Evolutionary conservation across 2,329 filamentous ascomycete genomes (phyloP), one percentile per base, ranked within the genome.

Genomic region (Bipolaris oryzae): DNA sequence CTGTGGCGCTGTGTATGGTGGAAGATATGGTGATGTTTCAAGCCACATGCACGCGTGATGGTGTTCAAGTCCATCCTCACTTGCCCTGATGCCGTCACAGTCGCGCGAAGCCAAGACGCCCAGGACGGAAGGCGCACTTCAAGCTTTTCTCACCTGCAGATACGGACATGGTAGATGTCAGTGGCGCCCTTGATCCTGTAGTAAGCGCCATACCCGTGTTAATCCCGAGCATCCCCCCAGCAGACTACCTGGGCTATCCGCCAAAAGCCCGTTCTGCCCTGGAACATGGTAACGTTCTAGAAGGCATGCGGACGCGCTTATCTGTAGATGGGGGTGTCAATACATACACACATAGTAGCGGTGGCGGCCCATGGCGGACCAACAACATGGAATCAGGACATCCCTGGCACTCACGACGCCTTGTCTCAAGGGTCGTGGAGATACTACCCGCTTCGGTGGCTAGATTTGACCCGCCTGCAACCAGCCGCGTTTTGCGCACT

Each of bases 71-170:
- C 23, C 20, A 38, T 23, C n/a, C 16, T 39, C 18, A 21, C 45
- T 31, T 25, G 20, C 4, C 4, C n/a, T 10, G 6, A 37, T 37
- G 15, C n/a, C 7, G n/a, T 37, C 33, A 13, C 18, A 50, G 45
- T 23, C 20, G 13, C 39, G 31, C 25, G n/a, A 49, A 25, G 31
- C 33, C 48, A 44, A 41, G 43, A 42, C 41, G 57, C 50, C 57
- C 39, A 60, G 53, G 46, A 34, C 35, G 51, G 57, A 55, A 57
- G 57, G 57, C 39, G 53, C 53, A 44, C 39, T 34, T 25, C 16
- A 46, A 50, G 49, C 44, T 51, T 52, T 52, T 28, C 16, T 3
- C 45, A 5, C 15, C 16, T 25, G 31, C 38, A 34, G 37, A 37
- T 15, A 25, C 55, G 39, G 38, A 7, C 23, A 31, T 45, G 10